A percentile compares a stretch with the other conserved stretches of the same genome.
Evolutionary conservation across 805 yeast genomes (phyloP).

Genomic region (Saccharomyces jurei): DNA sequence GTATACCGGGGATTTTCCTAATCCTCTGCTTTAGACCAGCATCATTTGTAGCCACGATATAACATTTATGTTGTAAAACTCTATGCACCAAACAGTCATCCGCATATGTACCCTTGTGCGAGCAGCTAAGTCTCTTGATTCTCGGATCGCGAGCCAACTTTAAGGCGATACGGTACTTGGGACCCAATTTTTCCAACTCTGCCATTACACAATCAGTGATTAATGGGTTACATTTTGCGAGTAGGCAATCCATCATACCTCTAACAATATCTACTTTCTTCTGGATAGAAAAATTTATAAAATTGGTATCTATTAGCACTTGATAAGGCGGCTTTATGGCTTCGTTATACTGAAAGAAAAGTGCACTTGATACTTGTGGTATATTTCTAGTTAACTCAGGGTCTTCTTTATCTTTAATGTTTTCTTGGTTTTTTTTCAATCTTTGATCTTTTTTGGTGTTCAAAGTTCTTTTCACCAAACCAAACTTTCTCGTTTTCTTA

Average conservation of each 20-base stretch:
- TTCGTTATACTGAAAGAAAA: conserved; percentile 88
- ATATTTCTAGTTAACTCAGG: conserved; percentile 66
- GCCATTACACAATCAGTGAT: conserved; percentile 98
- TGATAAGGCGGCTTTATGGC: conserved; percentile 98
- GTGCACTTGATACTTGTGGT: conserved; percentile 93
- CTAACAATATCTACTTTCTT: conserved; percentile 90
- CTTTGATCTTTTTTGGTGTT: conserved; percentile 61
- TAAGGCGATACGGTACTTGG: conserved; percentile 87
- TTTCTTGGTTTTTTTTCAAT: conserved; percentile 36
- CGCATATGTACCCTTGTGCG: conserved; percentile 95
- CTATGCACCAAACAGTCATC: conserved; percentile 94
- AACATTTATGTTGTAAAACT: conserved; percentile 93
- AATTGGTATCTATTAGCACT: conserved; percentile 91
- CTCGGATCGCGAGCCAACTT: conserved; percentile 91
- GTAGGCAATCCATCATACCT: conserved; percentile 93
- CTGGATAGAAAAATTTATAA: conserved; percentile 91
- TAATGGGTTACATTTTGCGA: conserved; percentile 91
- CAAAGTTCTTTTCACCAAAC: conserved; percentile 78
- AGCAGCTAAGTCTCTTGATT: conserved; percentile 74
- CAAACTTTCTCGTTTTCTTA: conserved; percentile 92
- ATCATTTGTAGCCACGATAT: conserved; percentile 95
- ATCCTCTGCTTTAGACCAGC: conserved; percentile 91
- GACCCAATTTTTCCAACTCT: conserved; percentile 92
- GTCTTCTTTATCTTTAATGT: conserved; percentile 44
- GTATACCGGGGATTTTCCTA: conserved; percentile 95